phyloP scores from a whole-genome alignment of 495 filamentous ascomycete genomes.

The Penicillium mononematosum region DNA sequence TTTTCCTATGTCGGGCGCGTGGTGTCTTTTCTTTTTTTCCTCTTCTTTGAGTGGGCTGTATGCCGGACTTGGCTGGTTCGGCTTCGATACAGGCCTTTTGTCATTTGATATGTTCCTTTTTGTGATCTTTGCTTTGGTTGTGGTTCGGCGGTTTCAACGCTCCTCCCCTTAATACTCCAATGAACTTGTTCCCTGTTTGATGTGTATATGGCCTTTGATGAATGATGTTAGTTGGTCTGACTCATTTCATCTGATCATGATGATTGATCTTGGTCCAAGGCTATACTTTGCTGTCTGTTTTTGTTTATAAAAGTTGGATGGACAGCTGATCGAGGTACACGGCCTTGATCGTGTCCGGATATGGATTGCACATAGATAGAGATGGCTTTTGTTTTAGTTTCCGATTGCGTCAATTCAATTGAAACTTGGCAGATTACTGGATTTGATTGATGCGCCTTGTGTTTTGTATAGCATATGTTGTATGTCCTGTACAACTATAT shows the following conservation, averaged over 20 bases:
- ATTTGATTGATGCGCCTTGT: not conserved
- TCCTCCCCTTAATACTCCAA: constrained; percentile 13
- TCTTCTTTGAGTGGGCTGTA: not conserved
- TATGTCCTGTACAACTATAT: too few species aligned
- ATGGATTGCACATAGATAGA: not conserved
- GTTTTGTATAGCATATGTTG: not conserved
- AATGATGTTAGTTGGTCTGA: not conserved
- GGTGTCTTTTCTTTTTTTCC: constrained; percentile 11
- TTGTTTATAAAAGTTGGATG: constrained; percentile 6
- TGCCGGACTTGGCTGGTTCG: not conserved
- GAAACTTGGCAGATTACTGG: not conserved
- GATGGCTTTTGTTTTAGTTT: not conserved
- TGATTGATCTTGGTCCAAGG: not conserved
- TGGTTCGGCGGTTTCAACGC: constrained; percentile 6
- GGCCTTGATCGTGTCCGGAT: not conserved
- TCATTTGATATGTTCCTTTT: not conserved
- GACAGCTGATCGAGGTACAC: not conserved
- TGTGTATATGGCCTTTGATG: not conserved
- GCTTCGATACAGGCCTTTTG: not conserved
- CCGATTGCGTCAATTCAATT: not conserved
- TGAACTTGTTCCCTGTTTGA: constrained; percentile 10
- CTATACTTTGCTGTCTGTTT: not conserved
- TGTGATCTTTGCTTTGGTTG: not conserved
- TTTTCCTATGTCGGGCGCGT: constrained; percentile 25
- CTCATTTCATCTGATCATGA: not conserved